Evolutionary conservation across 1,284 basidiomycete genomes (phyloP).

Genomic region (Dichomitus squalens): DNA sequence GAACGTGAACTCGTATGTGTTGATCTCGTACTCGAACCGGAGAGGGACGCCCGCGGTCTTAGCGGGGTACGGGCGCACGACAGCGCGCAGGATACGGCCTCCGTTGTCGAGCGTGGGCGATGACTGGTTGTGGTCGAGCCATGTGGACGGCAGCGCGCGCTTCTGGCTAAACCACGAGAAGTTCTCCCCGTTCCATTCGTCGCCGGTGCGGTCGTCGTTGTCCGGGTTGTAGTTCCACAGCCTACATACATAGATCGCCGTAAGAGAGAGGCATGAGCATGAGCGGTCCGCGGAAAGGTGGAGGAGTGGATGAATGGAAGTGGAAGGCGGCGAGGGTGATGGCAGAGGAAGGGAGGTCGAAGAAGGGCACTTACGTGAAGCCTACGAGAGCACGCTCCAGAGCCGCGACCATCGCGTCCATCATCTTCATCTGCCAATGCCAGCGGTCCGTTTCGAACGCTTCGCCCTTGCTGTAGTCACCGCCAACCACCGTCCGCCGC

Average conservation of each 20-base stretch:
- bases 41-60: constrained; percentile 77
- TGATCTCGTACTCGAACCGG: constrained; percentile 72
- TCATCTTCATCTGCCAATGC: constrained; percentile 82
- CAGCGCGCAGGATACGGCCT: constrained; percentile 72
- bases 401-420: constrained; percentile 84
- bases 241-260: constrained; percentile 40
- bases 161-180: constrained; percentile 88
- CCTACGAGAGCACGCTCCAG: constrained; percentile 74
- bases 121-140: constrained; percentile 56
- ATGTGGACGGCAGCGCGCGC: constrained; percentile 53
- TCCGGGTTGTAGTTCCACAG: constrained; percentile 95
- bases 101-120: constrained; percentile 77
- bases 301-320: constrained; percentile 1
- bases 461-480: constrained; percentile 56
- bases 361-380: constrained; percentile 69
- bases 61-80: constrained; percentile 81
- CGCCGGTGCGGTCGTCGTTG: constrained; percentile 80
- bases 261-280: background rate
- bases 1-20: constrained; percentile 61
- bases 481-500: too few relatives aligned
- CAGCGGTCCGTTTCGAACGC: constrained; percentile 79
- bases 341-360: background rate
- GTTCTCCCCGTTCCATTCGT: constrained; percentile 96
- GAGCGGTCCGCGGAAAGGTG: background rate
- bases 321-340: too few relatives aligned